phyloP scores from a whole-genome alignment of 2,329 filamentous ascomycete species.

The Trichoderma cornu-damae region DNA sequence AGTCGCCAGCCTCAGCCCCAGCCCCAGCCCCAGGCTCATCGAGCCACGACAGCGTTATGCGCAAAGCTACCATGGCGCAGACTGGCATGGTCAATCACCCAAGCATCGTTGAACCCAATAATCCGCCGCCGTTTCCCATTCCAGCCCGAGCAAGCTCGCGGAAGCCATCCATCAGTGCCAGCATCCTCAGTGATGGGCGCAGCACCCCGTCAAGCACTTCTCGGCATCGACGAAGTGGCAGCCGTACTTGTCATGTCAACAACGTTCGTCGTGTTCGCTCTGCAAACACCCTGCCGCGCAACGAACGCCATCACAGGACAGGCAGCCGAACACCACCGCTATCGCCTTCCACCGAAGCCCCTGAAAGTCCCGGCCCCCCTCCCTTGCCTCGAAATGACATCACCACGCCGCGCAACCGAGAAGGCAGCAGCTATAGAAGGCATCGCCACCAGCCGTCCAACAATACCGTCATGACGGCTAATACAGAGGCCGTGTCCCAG shows the following conservation, averaged over 20 bases:
- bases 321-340: slow-evolving; percentile 59
- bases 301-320: slow-evolving; percentile 45
- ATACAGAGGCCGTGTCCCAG: slow-evolving; percentile 40
- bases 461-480: slow-evolving; percentile 50
- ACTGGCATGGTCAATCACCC: slow-evolving; percentile 70
- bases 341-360: slow-evolving; percentile 61
- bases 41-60: slow-evolving; percentile 58
- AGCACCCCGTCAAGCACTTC: slow-evolving; percentile 62
- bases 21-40: slow-evolving; percentile 29
- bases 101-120: slow-evolving; percentile 53
- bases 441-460: slow-evolving; percentile 57
- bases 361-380: slow-evolving; percentile 66
- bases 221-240: slow-evolving; percentile 50
- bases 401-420: slow-evolving; percentile 51
- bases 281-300: slow-evolving; percentile 63
- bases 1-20: slow-evolving; percentile 33
- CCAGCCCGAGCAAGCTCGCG: slow-evolving; percentile 84
- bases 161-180: slow-evolving; percentile 60
- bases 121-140: slow-evolving; percentile 89
- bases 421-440: slow-evolving; percentile 40
- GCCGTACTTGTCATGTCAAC: slow-evolving; percentile 49
- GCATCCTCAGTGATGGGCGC: slow-evolving; percentile 60
- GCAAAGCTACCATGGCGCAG: slow-evolving; percentile 74
- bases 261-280: slow-evolving; percentile 82
- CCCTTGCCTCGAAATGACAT: slow-evolving; percentile 70